Evolutionary conservation across 306 rosid genomes (phyloP), one percentile per base, ranked within the genome.

Genomic region (Vigna mungo): DNA sequence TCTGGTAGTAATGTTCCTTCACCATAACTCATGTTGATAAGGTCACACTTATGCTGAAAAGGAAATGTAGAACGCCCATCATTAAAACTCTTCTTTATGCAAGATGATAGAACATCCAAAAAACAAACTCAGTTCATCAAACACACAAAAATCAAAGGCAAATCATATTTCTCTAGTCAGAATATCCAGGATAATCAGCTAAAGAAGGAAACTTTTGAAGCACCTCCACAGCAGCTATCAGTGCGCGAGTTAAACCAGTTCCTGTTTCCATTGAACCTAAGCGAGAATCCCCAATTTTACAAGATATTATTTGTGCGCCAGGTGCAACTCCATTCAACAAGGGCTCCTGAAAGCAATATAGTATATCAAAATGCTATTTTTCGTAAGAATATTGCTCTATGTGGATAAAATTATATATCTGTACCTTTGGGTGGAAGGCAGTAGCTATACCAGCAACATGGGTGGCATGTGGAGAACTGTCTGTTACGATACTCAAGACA

Each of bases 281-380:
- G 83, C 97, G 99, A 21, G 94, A 62, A 72, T 95, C 99, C 76
- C 99, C 99, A 87, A 95, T 95, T 86, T 95, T 95, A 86, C 99
- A 95, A 78, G 99, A 95, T 82, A 95, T 87, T 75, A 95, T 39
- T 74, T 95, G 99, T 25, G 99, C 99, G 9, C 99, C 99, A 63
- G 99, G 99, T 82, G 99, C 99, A 80, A 92, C 95, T 76, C 99
- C 99, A 88, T 95, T 95, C 89, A 95, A 84, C 88, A 90, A 83
- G 41, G 97, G 96, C 81, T 92, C 99, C 99, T 95, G 71, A 81
- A 39, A 81, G 49, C 79, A 72, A 80, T 68, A 59, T 48, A 47
- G 74, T 75, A 63, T 39, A 80, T 87, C 80, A 84, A 72, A 43
- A 62, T 61, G 80, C 32, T 4, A 9, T 15, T 75, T 66, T 48